A percentile compares a stretch with the other conserved stretches of the same genome.
Conservation (phyloP, 257 asterid species). For the Rhazya stricta region DNA sequence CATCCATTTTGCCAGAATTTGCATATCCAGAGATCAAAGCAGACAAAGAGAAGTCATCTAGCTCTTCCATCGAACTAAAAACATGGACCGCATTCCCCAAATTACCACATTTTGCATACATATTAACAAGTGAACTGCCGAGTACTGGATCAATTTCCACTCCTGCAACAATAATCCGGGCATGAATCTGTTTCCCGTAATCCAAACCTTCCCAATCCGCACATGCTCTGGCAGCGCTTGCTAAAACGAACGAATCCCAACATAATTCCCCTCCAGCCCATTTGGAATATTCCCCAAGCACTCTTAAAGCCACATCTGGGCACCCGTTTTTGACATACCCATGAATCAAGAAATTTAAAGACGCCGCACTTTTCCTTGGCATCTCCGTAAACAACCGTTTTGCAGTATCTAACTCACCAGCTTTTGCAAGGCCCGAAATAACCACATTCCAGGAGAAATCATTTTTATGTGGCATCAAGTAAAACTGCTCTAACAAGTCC, state of each 20-base stretch:
- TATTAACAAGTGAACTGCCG: conserved; percentile 65
- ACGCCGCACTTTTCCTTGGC: conserved; percentile 62
- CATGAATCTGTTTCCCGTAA: conserved; percentile 79
- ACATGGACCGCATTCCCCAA: conserved; percentile 46
- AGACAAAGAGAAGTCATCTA: conserved; percentile 70
- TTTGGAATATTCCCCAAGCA: conserved; percentile 46
- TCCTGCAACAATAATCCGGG: conserved; percentile 39
- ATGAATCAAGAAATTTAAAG: conserved; percentile 68
- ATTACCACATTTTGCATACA: conserved; percentile 75
- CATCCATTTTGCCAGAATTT: conserved; percentile 50
- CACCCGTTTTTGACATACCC: conserved; percentile 53
- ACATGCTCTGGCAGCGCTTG: conserved; percentile 65
- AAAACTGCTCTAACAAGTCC: conserved; percentile 35
- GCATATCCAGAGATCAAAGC: conserved; percentile 69
- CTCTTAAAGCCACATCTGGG: conserved; percentile 39
- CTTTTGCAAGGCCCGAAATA: conserved; percentile 45
- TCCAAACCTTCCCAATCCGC: conserved; percentile 37
- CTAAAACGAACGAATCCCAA: conserved; percentile 51
- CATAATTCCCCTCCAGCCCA: conserved; percentile 30
- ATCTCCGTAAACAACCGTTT: conserved; percentile 40
- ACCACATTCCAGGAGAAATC: conserved; percentile 75
- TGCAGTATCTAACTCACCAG: conserved; percentile 52
- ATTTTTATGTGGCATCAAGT: conserved; percentile 49
- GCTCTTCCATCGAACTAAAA: conserved; percentile 35
- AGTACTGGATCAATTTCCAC: conserved; percentile 61